Base-by-base conservation (phyloP, 495 filamentous ascomycete genomes). In the Viridothelium virens region DNA sequence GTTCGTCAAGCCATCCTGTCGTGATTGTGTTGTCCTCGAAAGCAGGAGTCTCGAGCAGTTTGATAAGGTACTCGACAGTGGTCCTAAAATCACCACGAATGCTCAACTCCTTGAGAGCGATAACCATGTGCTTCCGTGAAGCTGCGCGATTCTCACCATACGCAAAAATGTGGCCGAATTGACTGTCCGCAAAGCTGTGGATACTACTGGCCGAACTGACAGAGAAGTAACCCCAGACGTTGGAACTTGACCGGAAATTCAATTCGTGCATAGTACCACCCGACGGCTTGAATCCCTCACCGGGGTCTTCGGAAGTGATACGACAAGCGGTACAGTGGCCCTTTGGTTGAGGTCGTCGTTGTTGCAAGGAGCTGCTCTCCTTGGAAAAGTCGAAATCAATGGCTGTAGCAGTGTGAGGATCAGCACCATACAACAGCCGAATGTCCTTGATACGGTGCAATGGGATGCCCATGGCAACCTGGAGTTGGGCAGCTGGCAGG, bases 181-280 rank as follows among this genome's bases (percentile, higher is more conserved):
- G 94, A 74, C 89, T 93, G 83, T 99, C 94, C 2, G 94, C 97
- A 82, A 96, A 99, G 75, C 89, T 96, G 86, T 99, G 94, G 70
- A 99, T 99, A 78, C 92, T 91, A 81, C 91, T 91, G 47, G 91
- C 86, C 18, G 92, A 92, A 79, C 94, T 90, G 77, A 99, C 94
- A 39, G 94, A 99, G 86, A 99, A 99, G 79, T 99, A 99, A 83
- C 94, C 94, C 94, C 94, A 99, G 47, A 97, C 94, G 72, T 99
- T 99, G 56, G 94, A 97, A 71, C 92, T 96, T 81, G 87, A 91
- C 67, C 94, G 85, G 87, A 99, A 99, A 82, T 99, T 99, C 71
- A 99, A 81, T 74, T 99, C 94, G 80, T 97, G 94, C 87, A 99
- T 94, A 67, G 91, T 96, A 85, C 94, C 94, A 73, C 91, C 93